Evolutionary conservation across 2,329 filamentous ascomycete species (phyloP).

Genomic region (Fusarium nurragi): DNA sequence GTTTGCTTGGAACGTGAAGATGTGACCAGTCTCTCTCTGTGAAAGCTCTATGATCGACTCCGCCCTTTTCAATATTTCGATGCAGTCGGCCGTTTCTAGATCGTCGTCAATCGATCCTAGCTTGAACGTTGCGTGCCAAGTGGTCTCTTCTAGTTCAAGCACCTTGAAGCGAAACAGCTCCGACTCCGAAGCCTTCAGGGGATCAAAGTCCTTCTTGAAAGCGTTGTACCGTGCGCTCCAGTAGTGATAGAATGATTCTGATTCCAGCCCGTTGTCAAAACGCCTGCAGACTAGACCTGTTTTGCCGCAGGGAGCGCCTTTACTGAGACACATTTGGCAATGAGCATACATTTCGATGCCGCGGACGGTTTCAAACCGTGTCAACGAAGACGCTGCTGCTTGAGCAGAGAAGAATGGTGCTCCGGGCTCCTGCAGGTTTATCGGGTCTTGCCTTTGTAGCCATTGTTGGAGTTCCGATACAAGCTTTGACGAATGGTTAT

Average conservation of each 20-base stretch:
- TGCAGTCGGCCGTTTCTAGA: neutral
- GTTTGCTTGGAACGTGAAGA: conserved; percentile 14
- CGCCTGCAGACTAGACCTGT: neutral
- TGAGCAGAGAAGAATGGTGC: conserved; percentile 10
- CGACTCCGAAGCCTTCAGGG: neutral
- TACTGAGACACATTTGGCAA: neutral
- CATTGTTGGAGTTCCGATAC: neutral
- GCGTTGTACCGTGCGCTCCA: conserved; percentile 9
- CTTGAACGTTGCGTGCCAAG: conserved; percentile 2
- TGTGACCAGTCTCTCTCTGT: neutral
- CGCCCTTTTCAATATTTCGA: neutral
- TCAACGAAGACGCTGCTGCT: neutral
- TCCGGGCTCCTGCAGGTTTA: neutral
- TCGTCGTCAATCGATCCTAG: neutral
- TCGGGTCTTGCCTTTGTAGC: neutral
- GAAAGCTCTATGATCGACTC: conserved; percentile 3
- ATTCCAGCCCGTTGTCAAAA: neutral
- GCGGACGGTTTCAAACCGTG: neutral
- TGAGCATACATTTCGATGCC: neutral
- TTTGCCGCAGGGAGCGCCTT: neutral
- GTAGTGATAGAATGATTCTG: neutral
- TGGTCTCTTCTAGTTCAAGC: conserved; percentile 7
- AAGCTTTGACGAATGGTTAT: conserved; percentile 3
- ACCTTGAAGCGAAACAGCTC: neutral
- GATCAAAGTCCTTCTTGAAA: neutral